Conservation (phyloP, 2,329 filamentous ascomycete species). For the Penicillium crustosum region DNA sequence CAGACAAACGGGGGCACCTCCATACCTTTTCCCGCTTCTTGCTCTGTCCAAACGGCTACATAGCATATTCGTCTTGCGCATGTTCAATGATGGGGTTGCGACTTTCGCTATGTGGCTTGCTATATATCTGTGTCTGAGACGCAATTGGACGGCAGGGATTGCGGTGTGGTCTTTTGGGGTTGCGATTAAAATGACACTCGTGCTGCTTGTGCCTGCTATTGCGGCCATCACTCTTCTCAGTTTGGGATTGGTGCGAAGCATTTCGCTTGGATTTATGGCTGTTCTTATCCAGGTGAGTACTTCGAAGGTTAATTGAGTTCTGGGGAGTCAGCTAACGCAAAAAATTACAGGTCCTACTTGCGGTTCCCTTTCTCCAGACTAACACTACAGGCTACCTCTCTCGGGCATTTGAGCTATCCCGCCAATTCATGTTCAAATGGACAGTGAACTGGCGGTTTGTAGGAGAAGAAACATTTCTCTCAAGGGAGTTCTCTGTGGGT, state of each 20-base stretch:
- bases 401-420: slow-evolving; percentile 84
- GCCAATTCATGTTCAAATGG: slow-evolving; percentile 95
- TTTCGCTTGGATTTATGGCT: slow-evolving; percentile 71
- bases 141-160: slow-evolving; percentile 70
- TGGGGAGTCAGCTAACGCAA: background rate
- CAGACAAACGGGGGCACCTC: slow-evolving; percentile 55
- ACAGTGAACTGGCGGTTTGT: slow-evolving; percentile 98
- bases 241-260: slow-evolving; percentile 62
- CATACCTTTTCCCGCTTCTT: slow-evolving; percentile 82
- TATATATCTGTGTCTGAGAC: slow-evolving; percentile 74
- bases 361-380: slow-evolving; percentile 64
- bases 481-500: slow-evolving; percentile 63
- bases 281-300: slow-evolving; percentile 69
- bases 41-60: slow-evolving; percentile 89
- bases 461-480: slow-evolving; percentile 78
- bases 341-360: slow-evolving; percentile 50
- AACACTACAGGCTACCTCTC: slow-evolving; percentile 72
- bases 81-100: slow-evolving; percentile 95
- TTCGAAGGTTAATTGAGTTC: background rate
- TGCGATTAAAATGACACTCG: slow-evolving; percentile 91
- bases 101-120: slow-evolving; percentile 78
- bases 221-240: slow-evolving; percentile 73
- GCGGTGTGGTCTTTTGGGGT: slow-evolving; percentile 74
- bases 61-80: slow-evolving; percentile 85
- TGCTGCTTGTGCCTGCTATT: slow-evolving; percentile 79